Evolutionary conservation across 768 basidiomycete genomes (phyloP), one percentile per base, ranked within the genome.

Genomic region (Pisolithus albus): DNA sequence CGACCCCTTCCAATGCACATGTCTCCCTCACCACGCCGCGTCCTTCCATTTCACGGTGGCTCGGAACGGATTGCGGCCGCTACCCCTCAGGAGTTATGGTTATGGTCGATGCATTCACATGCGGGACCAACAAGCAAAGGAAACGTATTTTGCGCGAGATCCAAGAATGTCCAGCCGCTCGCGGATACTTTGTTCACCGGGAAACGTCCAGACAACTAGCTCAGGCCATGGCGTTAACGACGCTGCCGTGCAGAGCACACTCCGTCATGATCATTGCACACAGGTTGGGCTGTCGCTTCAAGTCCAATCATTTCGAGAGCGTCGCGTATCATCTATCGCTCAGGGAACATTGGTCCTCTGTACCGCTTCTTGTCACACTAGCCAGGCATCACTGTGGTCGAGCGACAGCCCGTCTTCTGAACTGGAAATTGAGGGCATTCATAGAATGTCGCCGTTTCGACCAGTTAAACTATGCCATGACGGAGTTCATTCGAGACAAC

Each of bases 381-480:
- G 84, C 76, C 46, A 72, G 70, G 55, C 62, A 70, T 34, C 76
- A 81, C 19, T 71, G 75, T 15, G 76, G 77, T 40, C 70, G 68
- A 48, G 72, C 75, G 2, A 82, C 80, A 3, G 56, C 67, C 28
- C 76, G 80, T 30, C 70, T 90, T 21, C 73, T 91, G 54, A 82
- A 91, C 62, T 89, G 86, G 86, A 78, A 79, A 45, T 70, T 77
- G 7, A 78, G 80, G 36, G 83, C 86, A 1, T 60, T 81, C 38
- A 64, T 83, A 52, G 83, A 88, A 63, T 70, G 68, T 5, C 69
- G 76, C 51, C 66, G 75, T 28, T 86, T 76, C 57, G 61, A 65
- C 23, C 61, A 59, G 7, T 67, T 90, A 23, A 66, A 72, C 52
- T 62, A 60, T 38, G 70, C 78, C 2, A 64, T 85, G 41, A 61